phyloP scores from a whole-genome alignment of 139 green algal species.

The Chlorella ohadii region DNA sequence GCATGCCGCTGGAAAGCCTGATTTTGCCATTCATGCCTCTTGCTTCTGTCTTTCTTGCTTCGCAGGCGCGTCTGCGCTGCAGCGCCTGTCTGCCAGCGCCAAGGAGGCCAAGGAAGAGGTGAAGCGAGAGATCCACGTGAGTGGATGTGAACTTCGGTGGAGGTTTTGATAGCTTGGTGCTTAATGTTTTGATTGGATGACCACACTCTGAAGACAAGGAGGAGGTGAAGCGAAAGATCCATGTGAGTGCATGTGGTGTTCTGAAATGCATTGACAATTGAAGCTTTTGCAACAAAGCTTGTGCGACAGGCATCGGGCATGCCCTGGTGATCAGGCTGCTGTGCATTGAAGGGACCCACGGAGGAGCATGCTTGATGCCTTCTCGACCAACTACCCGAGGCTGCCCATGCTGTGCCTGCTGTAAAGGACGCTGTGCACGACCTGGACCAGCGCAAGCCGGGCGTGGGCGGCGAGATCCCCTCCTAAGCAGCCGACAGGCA shows the following conservation, averaged over 20 bases:
- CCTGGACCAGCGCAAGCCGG: not conserved
- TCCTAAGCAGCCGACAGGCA: not conserved
- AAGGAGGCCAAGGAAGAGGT: not conserved
- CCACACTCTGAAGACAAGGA: not conserved
- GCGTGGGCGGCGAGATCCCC: conserved; percentile 12
- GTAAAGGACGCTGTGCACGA: conserved; percentile 16
- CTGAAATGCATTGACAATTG: too few relatives aligned
- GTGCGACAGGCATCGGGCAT: too few relatives aligned
- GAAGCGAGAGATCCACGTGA: not conserved
- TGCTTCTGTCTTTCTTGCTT: too few relatives aligned
- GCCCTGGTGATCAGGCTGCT: not conserved
- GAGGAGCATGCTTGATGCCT: too few relatives aligned
- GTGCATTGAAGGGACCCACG: not conserved
- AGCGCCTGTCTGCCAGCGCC: not conserved
- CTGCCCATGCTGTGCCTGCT: not conserved
- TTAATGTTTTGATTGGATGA: not conserved
- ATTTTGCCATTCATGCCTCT: too few relatives aligned
- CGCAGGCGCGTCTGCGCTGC: too few relatives aligned
- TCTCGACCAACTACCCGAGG: not conserved
- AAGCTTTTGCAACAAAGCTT: too few relatives aligned
- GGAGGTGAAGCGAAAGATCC: not conserved
- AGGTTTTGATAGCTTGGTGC: too few relatives aligned
- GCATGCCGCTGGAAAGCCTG: too few relatives aligned
- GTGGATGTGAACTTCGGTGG: too few relatives aligned
- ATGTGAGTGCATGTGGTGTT: too few relatives aligned